These are phyloP conservation scores for Leccinum pachyderme DNA, from an alignment of 1,284 basidiomycete genomes.

Conservation along the genomic window DNA sequence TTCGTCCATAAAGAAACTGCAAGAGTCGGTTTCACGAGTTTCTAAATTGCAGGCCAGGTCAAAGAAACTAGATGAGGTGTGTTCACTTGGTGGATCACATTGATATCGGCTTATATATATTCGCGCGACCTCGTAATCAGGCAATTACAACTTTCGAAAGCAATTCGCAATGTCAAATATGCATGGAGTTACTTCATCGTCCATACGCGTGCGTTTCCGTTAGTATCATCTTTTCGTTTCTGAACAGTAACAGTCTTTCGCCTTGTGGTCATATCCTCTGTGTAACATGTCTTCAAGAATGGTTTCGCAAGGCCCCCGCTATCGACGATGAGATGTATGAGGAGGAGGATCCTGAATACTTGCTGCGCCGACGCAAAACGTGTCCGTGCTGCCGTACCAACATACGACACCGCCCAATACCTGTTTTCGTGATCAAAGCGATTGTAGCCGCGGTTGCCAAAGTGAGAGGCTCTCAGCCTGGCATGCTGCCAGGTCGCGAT, in stretches of 20 bases:
- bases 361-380: conserved; percentile 59
- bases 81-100: conserved; percentile 6
- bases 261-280: conserved; percentile 75
- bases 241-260: conserved; percentile 46
- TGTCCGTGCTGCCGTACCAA: conserved; percentile 67
- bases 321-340: conserved; percentile 54
- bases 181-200: conserved; percentile 62
- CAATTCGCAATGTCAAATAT: conserved; percentile 68
- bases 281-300: conserved; percentile 64
- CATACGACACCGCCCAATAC: conserved; percentile 59
- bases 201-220: conserved; percentile 58
- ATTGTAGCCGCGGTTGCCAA: conserved; percentile 50
- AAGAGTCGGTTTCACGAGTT: conserved; percentile 48
- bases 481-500: conserved; percentile 23
- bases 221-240: background rate
- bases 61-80: conserved; percentile 57
- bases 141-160: conserved; percentile 53
- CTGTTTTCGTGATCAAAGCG: conserved; percentile 64
- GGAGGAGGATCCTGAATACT: conserved; percentile 47
- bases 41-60: conserved; percentile 45
- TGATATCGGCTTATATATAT: background rate
- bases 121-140: conserved; percentile 31
- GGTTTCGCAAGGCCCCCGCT: conserved; percentile 67
- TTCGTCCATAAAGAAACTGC: conserved; percentile 39
- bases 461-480: conserved; percentile 26